These are phyloP conservation scores for Citrullus colocynthis DNA, from an alignment of 306 rosid genomes.

Conservation along the genomic window DNA sequence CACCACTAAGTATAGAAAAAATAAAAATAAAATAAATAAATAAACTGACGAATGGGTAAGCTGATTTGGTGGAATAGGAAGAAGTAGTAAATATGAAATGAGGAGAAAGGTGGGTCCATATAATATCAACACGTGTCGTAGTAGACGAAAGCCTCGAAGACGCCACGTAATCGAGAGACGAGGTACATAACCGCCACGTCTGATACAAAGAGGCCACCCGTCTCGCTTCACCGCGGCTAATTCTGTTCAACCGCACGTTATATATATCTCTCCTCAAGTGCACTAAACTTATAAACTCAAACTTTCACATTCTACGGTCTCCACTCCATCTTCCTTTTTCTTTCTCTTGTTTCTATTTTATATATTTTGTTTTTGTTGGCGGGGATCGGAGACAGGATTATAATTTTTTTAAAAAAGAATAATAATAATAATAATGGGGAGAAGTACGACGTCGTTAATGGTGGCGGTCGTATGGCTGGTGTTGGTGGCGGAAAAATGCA, in stretches of 20 bases:
- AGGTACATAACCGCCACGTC: neutral
- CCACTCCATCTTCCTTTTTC: neutral
- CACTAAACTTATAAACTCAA: neutral
- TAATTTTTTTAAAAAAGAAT: no score
- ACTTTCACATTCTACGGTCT: neutral
- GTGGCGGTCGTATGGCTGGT: constrained; percentile 11
- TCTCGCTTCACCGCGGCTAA: neutral
- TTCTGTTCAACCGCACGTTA: neutral
- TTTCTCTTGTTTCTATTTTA: no score
- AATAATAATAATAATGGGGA: neutral
- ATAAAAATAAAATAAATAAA: no score
- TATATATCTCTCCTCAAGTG: no score
- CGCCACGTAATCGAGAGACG: constrained; percentile 25
- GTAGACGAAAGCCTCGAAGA: neutral
- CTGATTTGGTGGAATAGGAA: neutral
- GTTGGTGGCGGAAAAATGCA: constrained; percentile 13
- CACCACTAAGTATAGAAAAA: no score
- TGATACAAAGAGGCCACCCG: neutral
- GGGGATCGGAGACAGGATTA: neutral
- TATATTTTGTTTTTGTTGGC: no score
- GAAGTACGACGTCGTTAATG: neutral
- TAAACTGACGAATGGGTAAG: neutral
- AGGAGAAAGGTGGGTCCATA: neutral
- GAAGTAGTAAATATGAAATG: neutral
- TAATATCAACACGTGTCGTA: neutral